Conservation (phyloP, 805 yeast genomes). For the Metschnikowia aberdeeniae region DNA sequence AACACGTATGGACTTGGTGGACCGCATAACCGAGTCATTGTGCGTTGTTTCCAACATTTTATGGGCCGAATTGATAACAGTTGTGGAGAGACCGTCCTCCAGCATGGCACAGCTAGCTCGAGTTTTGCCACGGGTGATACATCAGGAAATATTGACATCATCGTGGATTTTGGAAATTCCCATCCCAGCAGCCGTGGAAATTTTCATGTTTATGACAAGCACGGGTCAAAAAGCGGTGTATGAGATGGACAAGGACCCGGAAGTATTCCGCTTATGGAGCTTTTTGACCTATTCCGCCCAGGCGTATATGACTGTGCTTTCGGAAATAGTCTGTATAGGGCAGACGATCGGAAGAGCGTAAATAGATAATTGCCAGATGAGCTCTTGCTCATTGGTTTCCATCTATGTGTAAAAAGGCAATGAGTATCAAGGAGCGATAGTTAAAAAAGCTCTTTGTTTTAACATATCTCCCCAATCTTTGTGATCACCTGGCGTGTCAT, state of each 20-base stretch:
- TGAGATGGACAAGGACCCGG: slow-evolving; percentile 1
- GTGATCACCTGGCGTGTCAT: too few species aligned
- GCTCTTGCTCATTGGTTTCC: too few species aligned
- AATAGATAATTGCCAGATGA: not conserved
- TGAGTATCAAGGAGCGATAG: too few species aligned
- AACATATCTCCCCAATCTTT: too few species aligned
- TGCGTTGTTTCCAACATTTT: not conserved
- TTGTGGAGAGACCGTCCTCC: not conserved
- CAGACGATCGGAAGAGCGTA: not conserved
- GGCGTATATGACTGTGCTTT: not conserved
- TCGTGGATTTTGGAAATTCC: not conserved
- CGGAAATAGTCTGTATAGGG: not conserved
- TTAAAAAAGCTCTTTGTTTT: too few species aligned
- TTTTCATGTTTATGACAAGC: not conserved
- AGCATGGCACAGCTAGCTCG: not conserved
- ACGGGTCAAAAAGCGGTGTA: slow-evolving; percentile 3
- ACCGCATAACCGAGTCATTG: not conserved
- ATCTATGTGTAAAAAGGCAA: too few species aligned
- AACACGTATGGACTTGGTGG: not conserved
- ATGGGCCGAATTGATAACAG: not conserved
- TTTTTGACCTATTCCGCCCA: not conserved
- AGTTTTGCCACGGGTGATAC: not conserved
- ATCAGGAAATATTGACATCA: not conserved
- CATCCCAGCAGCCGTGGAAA: not conserved
- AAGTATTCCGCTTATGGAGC: not conserved